phyloP scores from a whole-genome alignment of 805 yeast species.

The Candida xyloterini region DNA sequence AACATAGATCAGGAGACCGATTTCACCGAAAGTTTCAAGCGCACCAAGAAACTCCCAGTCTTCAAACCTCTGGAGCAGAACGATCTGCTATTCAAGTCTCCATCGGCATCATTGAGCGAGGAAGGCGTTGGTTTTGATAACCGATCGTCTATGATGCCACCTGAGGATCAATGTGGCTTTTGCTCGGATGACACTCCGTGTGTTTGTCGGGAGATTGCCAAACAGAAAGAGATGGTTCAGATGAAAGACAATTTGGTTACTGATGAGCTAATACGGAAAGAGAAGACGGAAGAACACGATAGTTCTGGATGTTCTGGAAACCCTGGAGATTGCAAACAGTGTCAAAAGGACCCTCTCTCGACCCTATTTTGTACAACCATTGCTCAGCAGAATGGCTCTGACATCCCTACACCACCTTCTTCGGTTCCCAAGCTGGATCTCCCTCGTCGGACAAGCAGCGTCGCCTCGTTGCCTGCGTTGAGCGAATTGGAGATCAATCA shows the following conservation, averaged over 20 bases:
- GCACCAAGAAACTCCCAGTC: conserved; percentile 21
- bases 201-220: conserved; percentile 78
- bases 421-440: conserved; percentile 15
- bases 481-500: conserved; percentile 28
- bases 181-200: conserved; percentile 92
- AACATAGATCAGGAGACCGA: conserved; percentile 44
- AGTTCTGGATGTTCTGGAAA: conserved; percentile 69
- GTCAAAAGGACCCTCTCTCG: conserved; percentile 84
- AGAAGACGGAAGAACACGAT: not conserved
- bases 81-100: conserved; percentile 26
- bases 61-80: conserved; percentile 27
- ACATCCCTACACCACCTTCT: conserved; percentile 20
- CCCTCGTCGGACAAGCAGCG: conserved; percentile 18
- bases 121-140: conserved; percentile 13
- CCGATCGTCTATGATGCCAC: conserved; percentile 29
- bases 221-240: conserved; percentile 36
- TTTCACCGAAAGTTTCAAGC: conserved; percentile 46
- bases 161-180: conserved; percentile 80
- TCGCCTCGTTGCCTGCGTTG: conserved; percentile 25
- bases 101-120: conserved; percentile 20
- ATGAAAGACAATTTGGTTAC: conserved; percentile 23
- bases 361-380: conserved; percentile 86
- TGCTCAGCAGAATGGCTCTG: conserved; percentile 38
- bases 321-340: conserved; percentile 83
- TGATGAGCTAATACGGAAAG: conserved; percentile 15